Evolutionary conservation across 2,329 filamentous ascomycete genomes (phyloP), one percentile per base, ranked within the genome.

Genomic region (Escovopsis weberi): DNA sequence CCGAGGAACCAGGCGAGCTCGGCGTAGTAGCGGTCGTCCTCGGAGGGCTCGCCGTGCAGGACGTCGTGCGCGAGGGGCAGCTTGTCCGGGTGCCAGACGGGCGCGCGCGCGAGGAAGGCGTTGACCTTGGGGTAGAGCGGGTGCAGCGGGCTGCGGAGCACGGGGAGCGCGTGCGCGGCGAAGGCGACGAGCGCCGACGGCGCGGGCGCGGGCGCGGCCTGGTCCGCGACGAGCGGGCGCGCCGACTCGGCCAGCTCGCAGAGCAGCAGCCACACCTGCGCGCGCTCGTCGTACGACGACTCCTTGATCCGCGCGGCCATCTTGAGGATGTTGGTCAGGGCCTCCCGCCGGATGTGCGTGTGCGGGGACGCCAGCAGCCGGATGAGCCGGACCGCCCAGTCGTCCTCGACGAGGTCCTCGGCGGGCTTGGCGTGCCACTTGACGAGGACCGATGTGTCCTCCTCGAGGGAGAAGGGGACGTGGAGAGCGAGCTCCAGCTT

Each of bases 61-160:
- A 81, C 66, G 48, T 74, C 70, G 50, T 75, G 69, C 23, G 77
- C 75, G n/a, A 89, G 68, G 7, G 91, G 73, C 23, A 91, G 75
- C 55, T 77, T 80, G 45, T 84, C 75, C 15, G 80, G 56, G 11
- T 79, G 70, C 89, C 89, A 96, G 23, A 70, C 61, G 1, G 89
- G 88, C 0, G 78, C 75, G 41, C 78, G 78, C 19, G 85, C 85
- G 33, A 96, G 73, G 58, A 88, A 95, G 6, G 72, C 69, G 64
- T 94, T 94, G 61, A 91, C 66, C 57, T 94, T 94, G 45, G 78
- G 75, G 58, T 94, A 96, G 33, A 95, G 73, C 46, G 75, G 76
- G 55, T 94, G 85, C 12, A 86, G 70, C 0, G 89, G 89, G 47
- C 85, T 80, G 19, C 70, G 73, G 38, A 94, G 64, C 12, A 94